Conservation (phyloP, 768 basidiomycete species). For the Gymnopilus junonius region DNA sequence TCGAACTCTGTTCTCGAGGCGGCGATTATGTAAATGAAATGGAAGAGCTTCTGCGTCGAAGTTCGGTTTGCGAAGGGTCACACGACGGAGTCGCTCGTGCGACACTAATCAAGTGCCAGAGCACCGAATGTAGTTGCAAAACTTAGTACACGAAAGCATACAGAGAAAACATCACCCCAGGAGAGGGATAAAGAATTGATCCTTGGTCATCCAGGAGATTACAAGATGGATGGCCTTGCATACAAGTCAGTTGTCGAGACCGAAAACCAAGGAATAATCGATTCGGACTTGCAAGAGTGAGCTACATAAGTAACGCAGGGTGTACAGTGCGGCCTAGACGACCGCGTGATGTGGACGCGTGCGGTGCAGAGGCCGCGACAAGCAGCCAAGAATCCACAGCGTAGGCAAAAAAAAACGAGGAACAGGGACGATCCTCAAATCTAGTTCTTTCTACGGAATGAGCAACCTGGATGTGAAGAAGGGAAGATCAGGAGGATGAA, state of each 20-base stretch:
- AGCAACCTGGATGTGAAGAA: slow-evolving; percentile 67
- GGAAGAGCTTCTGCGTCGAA: background rate
- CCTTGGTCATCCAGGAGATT: slow-evolving; percentile 14
- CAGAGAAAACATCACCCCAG: slow-evolving; percentile 8
- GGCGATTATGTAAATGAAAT: background rate
- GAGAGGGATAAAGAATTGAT: slow-evolving; percentile 1
- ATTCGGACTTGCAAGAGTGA: slow-evolving; percentile 7
- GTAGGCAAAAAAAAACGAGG: slow-evolving; percentile 25
- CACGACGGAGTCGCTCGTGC: background rate
- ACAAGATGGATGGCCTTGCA: background rate
- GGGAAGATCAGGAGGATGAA: slow-evolving; percentile 3
- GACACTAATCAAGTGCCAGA: background rate
- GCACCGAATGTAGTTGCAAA: background rate
- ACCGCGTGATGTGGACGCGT: slow-evolving; percentile 16
- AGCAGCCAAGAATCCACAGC: slow-evolving; percentile 21
- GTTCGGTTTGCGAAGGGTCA: background rate
- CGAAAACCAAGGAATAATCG: slow-evolving; percentile 8
- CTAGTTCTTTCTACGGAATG: slow-evolving; percentile 96
- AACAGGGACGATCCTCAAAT: slow-evolving; percentile 6
- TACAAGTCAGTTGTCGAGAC: background rate
- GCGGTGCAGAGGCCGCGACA: slow-evolving; percentile 8
- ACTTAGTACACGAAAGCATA: slow-evolving; percentile 6
- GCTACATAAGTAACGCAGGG: slow-evolving; percentile 17
- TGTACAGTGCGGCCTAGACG: slow-evolving; percentile 6
- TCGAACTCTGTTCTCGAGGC: background rate